phyloP scores from a whole-genome alignment of 1,139 yeast species.

The Suhomyces ambrosiae region DNA sequence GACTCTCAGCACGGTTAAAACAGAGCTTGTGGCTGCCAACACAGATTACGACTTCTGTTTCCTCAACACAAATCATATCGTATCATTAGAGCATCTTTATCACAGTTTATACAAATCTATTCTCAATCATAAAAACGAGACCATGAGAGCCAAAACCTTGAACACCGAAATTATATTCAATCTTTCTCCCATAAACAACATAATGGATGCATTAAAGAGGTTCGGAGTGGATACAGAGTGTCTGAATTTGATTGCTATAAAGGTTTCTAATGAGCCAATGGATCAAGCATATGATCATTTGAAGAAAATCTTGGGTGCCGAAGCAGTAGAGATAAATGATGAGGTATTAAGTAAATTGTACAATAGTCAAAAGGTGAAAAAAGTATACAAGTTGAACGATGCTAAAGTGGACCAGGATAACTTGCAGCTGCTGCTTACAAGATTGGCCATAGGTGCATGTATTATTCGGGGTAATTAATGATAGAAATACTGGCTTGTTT shows the following conservation, averaged over 20 bases:
- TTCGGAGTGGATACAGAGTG: slow-evolving; percentile 43
- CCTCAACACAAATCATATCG: slow-evolving; percentile 38
- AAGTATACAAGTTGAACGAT: slow-evolving; percentile 43
- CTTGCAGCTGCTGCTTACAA: slow-evolving; percentile 32
- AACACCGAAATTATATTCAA: slow-evolving; percentile 46
- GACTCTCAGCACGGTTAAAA: slow-evolving; percentile 29
- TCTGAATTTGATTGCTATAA: slow-evolving; percentile 34
- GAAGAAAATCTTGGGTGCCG: slow-evolving; percentile 19
- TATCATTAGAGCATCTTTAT: slow-evolving; percentile 41
- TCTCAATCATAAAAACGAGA: slow-evolving; percentile 27
- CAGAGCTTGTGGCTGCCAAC: slow-evolving; percentile 33
- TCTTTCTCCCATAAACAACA: slow-evolving; percentile 47
- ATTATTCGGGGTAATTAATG: slow-evolving; percentile 33
- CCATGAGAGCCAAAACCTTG: slow-evolving; percentile 43
- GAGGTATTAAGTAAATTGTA: slow-evolving; percentile 24
- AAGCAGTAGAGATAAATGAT: slow-evolving; percentile 26
- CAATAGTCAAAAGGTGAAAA: slow-evolving; percentile 37
- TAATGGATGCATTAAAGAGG: slow-evolving; percentile 44
- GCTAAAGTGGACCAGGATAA: slow-evolving; percentile 22
- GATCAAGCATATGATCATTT: slow-evolving; percentile 16
- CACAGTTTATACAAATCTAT: slow-evolving; percentile 39
- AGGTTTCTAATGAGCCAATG: slow-evolving; percentile 21
- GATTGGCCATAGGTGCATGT: slow-evolving; percentile 44
- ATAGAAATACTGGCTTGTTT: background rate
- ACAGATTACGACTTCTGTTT: slow-evolving; percentile 43